Percentiles rank a stretch among this genome's conserved stretches.
Conservation (phyloP, 2,329 filamentous ascomycete species). For the Tympanopsis confertula region DNA sequence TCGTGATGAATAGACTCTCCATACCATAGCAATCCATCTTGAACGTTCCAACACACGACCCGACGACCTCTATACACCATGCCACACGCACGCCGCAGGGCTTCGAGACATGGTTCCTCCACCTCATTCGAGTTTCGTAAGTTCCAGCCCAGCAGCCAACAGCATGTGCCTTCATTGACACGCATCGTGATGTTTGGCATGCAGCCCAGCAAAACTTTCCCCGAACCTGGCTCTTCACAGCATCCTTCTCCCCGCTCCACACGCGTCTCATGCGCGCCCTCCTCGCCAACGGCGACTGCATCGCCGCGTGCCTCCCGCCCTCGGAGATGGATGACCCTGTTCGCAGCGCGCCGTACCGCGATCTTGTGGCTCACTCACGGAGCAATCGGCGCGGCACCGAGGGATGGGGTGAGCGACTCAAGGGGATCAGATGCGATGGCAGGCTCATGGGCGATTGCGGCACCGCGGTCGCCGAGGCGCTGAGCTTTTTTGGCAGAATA, state of each 20-base stretch:
- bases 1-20: too few species aligned
- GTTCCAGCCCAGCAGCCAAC: not conserved
- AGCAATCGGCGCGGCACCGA: slow-evolving; percentile 51
- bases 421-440: slow-evolving; percentile 52
- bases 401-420: slow-evolving; percentile 71
- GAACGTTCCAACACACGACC: too few species aligned
- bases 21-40: too few species aligned
- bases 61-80: too few species aligned
- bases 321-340: slow-evolving; percentile 67
- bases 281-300: slow-evolving; percentile 82
- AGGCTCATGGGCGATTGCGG: slow-evolving; percentile 61
- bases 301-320: slow-evolving; percentile 72
- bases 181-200: slow-evolving; percentile 29
- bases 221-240: slow-evolving; percentile 86
- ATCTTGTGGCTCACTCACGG: slow-evolving; percentile 62
- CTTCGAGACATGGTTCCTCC: not conserved
- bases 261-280: slow-evolving; percentile 72
- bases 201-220: slow-evolving; percentile 64
- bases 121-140: not conserved
- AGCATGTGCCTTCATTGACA: not conserved
- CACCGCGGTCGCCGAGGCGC: slow-evolving; percentile 75
- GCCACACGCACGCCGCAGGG: too few species aligned
- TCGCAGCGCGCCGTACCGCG: slow-evolving; percentile 68
- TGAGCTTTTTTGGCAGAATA: slow-evolving; percentile 72
- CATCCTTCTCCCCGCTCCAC: slow-evolving; percentile 72